phyloP scores from a whole-genome alignment of 441 rosid genomes.

The California macrophylla region DNA sequence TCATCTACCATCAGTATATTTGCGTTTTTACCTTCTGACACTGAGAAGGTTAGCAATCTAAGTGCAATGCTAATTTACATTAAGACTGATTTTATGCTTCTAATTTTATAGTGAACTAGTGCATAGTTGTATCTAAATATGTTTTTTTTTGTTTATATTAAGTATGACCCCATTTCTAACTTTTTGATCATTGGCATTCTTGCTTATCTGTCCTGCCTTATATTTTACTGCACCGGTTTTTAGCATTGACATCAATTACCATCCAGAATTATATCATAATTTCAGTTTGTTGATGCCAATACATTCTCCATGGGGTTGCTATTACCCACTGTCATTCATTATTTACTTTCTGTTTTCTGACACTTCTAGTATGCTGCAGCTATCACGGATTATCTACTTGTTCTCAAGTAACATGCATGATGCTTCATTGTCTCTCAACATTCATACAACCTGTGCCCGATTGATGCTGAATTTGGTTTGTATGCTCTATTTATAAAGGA shows the following conservation, averaged over 20 bases:
- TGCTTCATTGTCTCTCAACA: slow-evolving; percentile 80
- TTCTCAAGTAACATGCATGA: slow-evolving; percentile 98
- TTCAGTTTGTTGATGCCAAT: not conserved
- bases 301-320: not conserved
- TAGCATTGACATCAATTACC: not conserved
- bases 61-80: not conserved
- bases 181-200: not conserved
- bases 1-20: not conserved
- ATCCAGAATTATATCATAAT: not conserved
- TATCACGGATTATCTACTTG: slow-evolving; percentile 86
- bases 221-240: not conserved
- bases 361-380: slow-evolving; percentile 41
- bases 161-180: not conserved
- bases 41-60: not conserved
- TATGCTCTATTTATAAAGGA: slow-evolving; percentile 11
- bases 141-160: not conserved
- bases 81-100: not conserved
- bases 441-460: slow-evolving; percentile 94
- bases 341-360: slow-evolving; percentile 9
- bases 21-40: not conserved
- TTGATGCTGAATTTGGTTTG: slow-evolving; percentile 93
- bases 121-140: not conserved
- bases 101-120: not conserved
- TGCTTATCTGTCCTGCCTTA: not conserved
- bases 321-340: not conserved